Evolutionary conservation across 2,329 filamentous ascomycete species (phyloP).

Genomic region (Macrophomina tecta): DNA sequence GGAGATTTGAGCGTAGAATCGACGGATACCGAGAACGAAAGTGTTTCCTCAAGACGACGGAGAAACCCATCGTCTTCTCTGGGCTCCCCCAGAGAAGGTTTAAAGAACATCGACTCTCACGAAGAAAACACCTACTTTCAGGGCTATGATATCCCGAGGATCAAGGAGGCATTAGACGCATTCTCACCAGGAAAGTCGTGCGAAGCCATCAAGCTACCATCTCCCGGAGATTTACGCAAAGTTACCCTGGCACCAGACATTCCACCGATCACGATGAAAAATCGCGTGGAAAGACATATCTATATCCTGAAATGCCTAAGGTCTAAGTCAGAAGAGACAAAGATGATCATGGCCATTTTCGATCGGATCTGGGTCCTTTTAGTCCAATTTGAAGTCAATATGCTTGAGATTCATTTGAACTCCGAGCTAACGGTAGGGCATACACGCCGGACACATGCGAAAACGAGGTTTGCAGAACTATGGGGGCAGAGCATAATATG

Average conservation of each 20-base stretch:
- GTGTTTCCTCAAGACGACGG: background rate
- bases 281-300: background rate
- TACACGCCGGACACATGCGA: background rate
- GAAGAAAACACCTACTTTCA: background rate
- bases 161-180: background rate
- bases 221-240: background rate
- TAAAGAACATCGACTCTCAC: background rate
- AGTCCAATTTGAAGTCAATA: background rate
- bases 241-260: background rate
- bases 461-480: background rate
- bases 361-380: background rate
- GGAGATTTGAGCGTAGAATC: background rate
- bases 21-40: background rate
- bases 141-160: background rate
- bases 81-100: background rate
- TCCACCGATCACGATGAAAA: background rate
- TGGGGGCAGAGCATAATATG: background rate
- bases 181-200: background rate
- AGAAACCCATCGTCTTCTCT: background rate
- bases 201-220: background rate
- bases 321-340: background rate
- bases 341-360: background rate
- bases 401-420: background rate
- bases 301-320: background rate
- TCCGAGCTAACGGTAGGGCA: background rate